Conservation (phyloP, 495 filamentous ascomycete species). For the Halenospora varia region DNA sequence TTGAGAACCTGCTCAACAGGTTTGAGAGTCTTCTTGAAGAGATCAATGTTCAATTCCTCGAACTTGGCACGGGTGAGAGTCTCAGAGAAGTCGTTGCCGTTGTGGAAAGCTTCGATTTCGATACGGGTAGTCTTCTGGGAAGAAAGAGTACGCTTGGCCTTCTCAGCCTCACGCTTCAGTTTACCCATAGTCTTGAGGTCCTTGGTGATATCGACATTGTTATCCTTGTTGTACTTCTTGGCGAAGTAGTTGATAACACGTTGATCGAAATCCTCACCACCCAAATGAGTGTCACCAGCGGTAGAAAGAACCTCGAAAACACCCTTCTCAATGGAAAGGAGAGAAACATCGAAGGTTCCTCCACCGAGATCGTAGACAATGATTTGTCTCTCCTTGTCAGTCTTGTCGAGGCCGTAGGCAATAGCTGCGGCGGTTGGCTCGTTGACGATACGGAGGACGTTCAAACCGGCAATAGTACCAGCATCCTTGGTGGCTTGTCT, state of each 20-base stretch:
- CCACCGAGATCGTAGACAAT: constrained; percentile 98
- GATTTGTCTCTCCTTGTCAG: constrained; percentile 80
- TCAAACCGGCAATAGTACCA: constrained; percentile 89
- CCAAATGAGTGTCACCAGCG: constrained; percentile 98
- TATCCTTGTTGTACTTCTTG: constrained; percentile 99
- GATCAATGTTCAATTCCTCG: constrained; percentile 96
- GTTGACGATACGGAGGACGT: constrained; percentile 97
- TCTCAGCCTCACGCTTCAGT: constrained; percentile 99
- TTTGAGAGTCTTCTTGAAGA: constrained; percentile 98
- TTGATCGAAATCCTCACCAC: constrained; percentile 99
- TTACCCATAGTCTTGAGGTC: constrained; percentile 99
- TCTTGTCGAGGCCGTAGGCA: constrained; percentile 86
- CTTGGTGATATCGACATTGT: constrained; percentile 86
- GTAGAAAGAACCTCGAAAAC: constrained; percentile 98
- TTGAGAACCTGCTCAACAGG: constrained; percentile 96
- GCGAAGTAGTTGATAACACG: constrained; percentile 95
- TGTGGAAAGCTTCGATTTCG: constrained; percentile 96
- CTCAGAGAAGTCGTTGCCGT: constrained; percentile 97
- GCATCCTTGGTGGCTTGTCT: constrained; percentile 98
- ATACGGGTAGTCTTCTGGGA: constrained; percentile 97
- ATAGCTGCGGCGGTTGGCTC: constrained; percentile 87
- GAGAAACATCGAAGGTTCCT: constrained; percentile 99
- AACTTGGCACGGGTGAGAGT: constrained; percentile 98
- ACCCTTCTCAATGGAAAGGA: constrained; percentile 93
- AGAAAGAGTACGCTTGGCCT: constrained; percentile 98